These are phyloP conservation scores for Solanum hybrid DNA, from an alignment of 305 asterid genomes.

Conservation along the genomic window DNA sequence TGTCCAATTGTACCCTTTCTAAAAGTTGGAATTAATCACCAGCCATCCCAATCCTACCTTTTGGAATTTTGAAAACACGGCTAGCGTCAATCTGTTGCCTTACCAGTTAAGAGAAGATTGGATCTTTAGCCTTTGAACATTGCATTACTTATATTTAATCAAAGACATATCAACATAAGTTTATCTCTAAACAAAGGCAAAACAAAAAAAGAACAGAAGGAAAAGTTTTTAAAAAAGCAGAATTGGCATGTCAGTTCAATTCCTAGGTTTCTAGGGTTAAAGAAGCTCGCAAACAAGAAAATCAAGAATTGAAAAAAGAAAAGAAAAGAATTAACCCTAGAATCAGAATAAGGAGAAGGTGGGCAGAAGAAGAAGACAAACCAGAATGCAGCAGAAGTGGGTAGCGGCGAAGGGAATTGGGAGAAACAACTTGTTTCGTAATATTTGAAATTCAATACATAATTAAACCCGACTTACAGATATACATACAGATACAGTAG, in stretches of 20 bases:
- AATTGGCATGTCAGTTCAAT: neutral
- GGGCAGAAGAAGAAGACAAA: neutral
- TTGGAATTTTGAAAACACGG: neutral
- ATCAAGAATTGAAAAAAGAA: neutral
- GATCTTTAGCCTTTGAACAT: neutral
- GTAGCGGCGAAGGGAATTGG: neutral
- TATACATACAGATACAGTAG: neutral
- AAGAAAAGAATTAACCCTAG: neutral
- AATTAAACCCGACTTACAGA: neutral
- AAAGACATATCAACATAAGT: neutral
- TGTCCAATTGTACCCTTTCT: neutral
- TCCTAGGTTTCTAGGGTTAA: neutral
- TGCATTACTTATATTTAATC: neutral
- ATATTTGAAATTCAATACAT: neutral
- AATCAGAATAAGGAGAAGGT: neutral
- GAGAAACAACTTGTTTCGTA: neutral
- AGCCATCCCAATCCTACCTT: neutral
- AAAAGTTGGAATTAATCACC: neutral
- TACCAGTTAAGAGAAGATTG: neutral
- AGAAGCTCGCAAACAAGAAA: neutral
- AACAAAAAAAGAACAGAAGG: neutral
- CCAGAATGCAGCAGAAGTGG: slow-evolving; percentile 5
- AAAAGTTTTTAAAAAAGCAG: neutral
- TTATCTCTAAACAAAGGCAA: neutral
- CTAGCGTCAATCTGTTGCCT: neutral